Evolutionary conservation across 768 basidiomycete genomes (phyloP), one percentile per base, ranked within the genome.

Genomic region (Suillus plorans): DNA sequence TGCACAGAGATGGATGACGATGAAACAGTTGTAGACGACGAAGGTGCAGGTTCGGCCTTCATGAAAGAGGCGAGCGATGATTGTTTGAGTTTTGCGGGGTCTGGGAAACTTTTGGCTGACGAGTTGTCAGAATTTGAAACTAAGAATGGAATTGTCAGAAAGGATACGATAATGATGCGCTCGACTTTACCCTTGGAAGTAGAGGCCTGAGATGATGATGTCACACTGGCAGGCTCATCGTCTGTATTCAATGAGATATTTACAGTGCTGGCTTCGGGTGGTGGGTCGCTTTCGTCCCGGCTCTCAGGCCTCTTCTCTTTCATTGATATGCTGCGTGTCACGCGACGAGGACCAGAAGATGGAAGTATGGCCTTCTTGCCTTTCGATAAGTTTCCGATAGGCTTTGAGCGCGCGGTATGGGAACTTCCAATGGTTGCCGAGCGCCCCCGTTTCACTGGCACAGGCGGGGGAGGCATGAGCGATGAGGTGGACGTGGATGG

Each of bases 291-390:
- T 47, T 58, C 9, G 34, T 20, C 50, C 3, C 56, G 63, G 18
- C 58, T 25, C 47, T 64, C 67, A 31, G 63, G 53, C 9, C 60
- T 63, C 56, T 68, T 63, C 37, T 70, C 67, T 57, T 67, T 77
- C 68, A 77, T 55, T 18, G 74, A 77, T 10, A 69, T 63, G 39
- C 75, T 76, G 36, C 75, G 67, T 14, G 75, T 76, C 14, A 76
- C 37, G 7, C 73, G 76, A 45, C 63, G 70, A 28, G 65, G n/a
- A 18, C 61, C 66, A 12, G 58, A 61, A 14, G 61, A 64, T 25
- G 20, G n/a, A 1, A 65, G 58, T 6, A 41, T 61, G 6, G 4
- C 41, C 44, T 59, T 63, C 61, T 63, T 64, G 58, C 63, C 61
- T 47, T 64, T 64, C 6, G 63, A 63, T 42, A 60, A 20, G 18